These are phyloP conservation scores for Cladosporium sp. DNA, from an alignment of 2,329 filamentous ascomycete species.

Conservation along the genomic window DNA sequence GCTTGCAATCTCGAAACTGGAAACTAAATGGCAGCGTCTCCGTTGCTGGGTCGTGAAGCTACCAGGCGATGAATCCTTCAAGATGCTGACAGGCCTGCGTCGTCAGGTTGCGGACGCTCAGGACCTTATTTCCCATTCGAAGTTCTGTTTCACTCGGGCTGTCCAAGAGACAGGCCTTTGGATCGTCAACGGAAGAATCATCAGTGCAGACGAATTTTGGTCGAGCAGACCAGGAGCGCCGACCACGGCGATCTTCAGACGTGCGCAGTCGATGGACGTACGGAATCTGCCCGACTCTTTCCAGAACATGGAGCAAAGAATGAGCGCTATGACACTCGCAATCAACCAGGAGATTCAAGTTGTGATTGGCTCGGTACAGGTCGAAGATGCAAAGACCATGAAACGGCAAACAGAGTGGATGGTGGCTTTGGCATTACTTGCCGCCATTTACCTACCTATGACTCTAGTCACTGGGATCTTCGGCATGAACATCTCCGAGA, in stretches of 20 bases:
- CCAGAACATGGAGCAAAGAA: not conserved
- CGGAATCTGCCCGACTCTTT: not conserved
- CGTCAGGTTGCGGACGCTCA: not conserved
- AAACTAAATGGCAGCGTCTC: not conserved
- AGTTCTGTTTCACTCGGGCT: not conserved
- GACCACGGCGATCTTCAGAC: not conserved
- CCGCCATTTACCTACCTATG: slow-evolving; percentile 21
- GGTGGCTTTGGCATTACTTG: not conserved
- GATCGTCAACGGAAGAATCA: not conserved
- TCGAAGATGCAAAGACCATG: not conserved
- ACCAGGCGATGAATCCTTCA: not conserved
- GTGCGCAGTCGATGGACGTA: not conserved
- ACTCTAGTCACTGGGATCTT: slow-evolving; percentile 23
- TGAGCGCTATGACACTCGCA: not conserved
- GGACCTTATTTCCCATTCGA: not conserved
- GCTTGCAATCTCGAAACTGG: not conserved
- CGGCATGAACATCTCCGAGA: slow-evolving; percentile 22
- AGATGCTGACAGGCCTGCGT: not conserved
- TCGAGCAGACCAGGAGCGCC: not conserved
- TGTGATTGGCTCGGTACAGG: not conserved
- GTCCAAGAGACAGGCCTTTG: not conserved
- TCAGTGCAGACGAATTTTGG: not conserved
- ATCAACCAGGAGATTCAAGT: slow-evolving; percentile 9
- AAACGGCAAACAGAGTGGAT: slow-evolving; percentile 7
- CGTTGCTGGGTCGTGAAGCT: not conserved